phyloP scores from a whole-genome alignment of 495 filamentous ascomycete species.

The Geopyxis carbonaria region DNA sequence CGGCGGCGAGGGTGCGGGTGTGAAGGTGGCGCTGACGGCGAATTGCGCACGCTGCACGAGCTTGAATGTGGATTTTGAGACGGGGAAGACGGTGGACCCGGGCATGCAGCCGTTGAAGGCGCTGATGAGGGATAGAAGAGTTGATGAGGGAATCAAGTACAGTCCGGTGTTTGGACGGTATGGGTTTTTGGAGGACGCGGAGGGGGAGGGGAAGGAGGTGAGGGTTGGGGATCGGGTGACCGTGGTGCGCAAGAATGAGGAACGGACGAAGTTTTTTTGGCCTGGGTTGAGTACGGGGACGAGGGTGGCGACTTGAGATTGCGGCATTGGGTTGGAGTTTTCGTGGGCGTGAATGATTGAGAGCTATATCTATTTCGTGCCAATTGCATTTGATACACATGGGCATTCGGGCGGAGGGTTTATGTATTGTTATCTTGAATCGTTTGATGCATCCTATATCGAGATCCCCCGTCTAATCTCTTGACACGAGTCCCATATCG shows the following conservation, averaged over 20 bases:
- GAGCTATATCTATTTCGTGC: too few relatives aligned
- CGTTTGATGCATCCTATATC: too few relatives aligned
- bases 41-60: conserved; percentile 61
- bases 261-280: conserved; percentile 16
- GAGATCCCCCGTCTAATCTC: too few relatives aligned
- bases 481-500: too few relatives aligned
- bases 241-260: conserved; percentile 11
- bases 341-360: too few relatives aligned
- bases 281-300: too few relatives aligned
- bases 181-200: conserved; percentile 8
- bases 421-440: too few relatives aligned
- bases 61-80: conserved; percentile 17
- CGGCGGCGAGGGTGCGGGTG: conserved; percentile 27
- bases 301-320: too few relatives aligned
- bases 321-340: too few relatives aligned
- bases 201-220: conserved; percentile 1
- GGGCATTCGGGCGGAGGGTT: too few relatives aligned
- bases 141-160: conserved; percentile 16
- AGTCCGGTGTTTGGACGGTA: conserved; percentile 19
- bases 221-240: conserved; percentile 15
- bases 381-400: too few relatives aligned
- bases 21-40: conserved; percentile 36
- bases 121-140: conserved; percentile 30
- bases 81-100: conserved; percentile 1
- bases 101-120: conserved; percentile 28